Base-by-base conservation (phyloP, 2,329 filamentous ascomycete species). In the Penicillium sp. region DNA sequence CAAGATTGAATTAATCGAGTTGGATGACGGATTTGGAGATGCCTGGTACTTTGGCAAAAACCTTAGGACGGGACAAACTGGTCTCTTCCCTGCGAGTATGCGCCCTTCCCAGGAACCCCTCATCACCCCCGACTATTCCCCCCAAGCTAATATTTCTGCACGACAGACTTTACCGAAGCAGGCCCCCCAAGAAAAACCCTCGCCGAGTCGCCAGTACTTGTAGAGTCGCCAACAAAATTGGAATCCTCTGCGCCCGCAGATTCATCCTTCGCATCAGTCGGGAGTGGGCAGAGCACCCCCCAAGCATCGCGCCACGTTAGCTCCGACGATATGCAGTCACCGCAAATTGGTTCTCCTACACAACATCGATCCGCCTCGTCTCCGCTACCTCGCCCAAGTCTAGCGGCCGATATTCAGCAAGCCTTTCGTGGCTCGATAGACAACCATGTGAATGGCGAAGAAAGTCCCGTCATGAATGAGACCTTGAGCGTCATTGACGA, bases 401-500 rank as follows among this genome's bases (percentile, higher is more conserved):
- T 76, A 40, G 66, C 70, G 9, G 69, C 70, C 29, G 69, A 71
- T 44, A 73, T 78, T 24, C 77, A 79, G 58, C 72, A 76, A 51
- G 74, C 75, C 39, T 74, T 81, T 57, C 71, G 74, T 55, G 70
- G 79, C 58, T 72, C 76, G 44, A 70, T 84, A 47, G 74, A 78
- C 54, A 78, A 78, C 58, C 78, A 85, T 64, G 78, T 75, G 42
- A 74, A 77, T 63, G 71, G 79, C 18, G 78, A 85, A 63, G 84
- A 86, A 52, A 89, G 86, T 69, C 89, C 90, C 11, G 92, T 97
- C 48, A 89, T 97, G 79, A 92, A 92, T 71, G 92, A 97, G 72
- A 97, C 93, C 0, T 78, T 97, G 50, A 96, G 92, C 68, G 93
- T 97, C 56, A 97, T 97, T 67, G 89, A 97, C 72, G 93, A 97